Evolutionary conservation across 176 grass and related monocot genomes (phyloP).

Genomic region (Triticum aestivum): DNA sequence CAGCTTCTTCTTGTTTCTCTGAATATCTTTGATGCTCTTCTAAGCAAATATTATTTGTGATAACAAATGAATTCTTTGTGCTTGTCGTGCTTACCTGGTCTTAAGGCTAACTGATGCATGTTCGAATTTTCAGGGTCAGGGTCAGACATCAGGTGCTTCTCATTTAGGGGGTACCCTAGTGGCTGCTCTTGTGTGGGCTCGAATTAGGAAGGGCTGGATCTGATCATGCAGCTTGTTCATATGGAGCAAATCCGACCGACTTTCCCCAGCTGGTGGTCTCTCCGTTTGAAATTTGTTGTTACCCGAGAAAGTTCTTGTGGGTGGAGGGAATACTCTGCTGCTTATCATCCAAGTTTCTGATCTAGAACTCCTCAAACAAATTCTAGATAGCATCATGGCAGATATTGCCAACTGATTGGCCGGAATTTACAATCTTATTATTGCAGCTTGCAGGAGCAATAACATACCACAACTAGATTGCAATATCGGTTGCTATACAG

Average conservation of each 20-base stretch:
- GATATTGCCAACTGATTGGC: background rate
- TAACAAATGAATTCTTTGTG: background rate
- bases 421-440: background rate
- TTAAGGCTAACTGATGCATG: slow-evolving; percentile 1
- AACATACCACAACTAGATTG: background rate
- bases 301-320: background rate
- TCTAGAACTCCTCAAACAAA: background rate
- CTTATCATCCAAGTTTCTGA: slow-evolving; percentile 14
- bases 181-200: slow-evolving; percentile 58
- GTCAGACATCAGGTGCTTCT: slow-evolving; percentile 50
- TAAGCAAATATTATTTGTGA: background rate
- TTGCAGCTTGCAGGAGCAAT: background rate
- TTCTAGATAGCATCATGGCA: background rate
- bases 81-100: background rate
- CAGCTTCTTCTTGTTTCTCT: background rate
- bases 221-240: slow-evolving; percentile 30
- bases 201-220: slow-evolving; percentile 62
- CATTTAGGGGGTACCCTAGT: slow-evolving; percentile 77
- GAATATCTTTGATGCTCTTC: background rate
- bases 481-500: background rate
- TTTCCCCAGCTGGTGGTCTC: background rate
- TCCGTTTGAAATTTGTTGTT: background rate
- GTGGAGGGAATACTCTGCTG: background rate
- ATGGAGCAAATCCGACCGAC: slow-evolving; percentile 8
- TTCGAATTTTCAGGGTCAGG: slow-evolving; percentile 48